A percentile compares a stretch with the other conserved stretches of the same genome.
Conservation (phyloP, 257 asterid species). For the Thymus mandschuricus region DNA sequence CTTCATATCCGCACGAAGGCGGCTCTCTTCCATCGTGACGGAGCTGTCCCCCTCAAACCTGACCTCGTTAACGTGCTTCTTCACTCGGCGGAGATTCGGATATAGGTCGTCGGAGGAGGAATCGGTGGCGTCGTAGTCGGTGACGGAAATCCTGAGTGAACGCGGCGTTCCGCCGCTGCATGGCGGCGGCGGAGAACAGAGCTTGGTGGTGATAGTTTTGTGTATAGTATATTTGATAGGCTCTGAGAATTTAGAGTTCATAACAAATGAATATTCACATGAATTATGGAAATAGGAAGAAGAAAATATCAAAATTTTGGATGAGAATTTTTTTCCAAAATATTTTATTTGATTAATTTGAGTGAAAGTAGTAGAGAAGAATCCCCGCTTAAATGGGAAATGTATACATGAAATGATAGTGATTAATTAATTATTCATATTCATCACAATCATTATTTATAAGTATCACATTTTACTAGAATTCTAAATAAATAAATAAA, state of each 20-base stretch:
- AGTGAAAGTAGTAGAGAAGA: background rate
- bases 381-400: background rate
- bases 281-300: background rate
- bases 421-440: background rate
- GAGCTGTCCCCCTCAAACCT: constrained; percentile 33
- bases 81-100: constrained; percentile 32
- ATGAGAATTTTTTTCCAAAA: background rate
- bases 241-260: constrained; percentile 32
- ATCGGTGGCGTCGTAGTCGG: constrained; percentile 74
- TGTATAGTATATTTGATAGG: constrained; percentile 35
- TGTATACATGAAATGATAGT: background rate
- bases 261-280: background rate
- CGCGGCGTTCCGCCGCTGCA: constrained; percentile 38
- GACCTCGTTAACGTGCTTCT: constrained; percentile 53
- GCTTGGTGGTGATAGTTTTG: constrained; percentile 40
- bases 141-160: constrained; percentile 53
- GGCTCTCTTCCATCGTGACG: background rate
- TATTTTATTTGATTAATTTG: background rate
- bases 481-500: background rate
- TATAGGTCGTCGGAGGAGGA: constrained; percentile 50
- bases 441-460: background rate
- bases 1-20: background rate
- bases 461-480: background rate
- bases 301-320: no score
- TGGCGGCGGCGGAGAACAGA: constrained; percentile 21